phyloP scores from a whole-genome alignment of 768 basidiomycete genomes.

The Boletus bicolor region DNA sequence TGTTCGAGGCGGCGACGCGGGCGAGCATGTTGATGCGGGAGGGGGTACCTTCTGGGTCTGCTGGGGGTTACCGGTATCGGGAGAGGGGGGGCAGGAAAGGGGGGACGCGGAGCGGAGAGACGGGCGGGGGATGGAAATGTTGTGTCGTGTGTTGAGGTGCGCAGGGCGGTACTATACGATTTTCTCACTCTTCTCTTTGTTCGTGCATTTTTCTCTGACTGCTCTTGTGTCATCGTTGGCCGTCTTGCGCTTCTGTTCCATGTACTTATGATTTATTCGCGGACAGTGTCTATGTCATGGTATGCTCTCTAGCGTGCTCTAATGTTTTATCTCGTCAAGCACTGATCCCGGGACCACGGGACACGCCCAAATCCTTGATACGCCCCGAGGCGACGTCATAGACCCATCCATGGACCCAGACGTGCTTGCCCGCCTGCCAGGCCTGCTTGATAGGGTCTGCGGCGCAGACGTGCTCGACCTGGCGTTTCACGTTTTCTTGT shows the following conservation, averaged over 20 bases:
- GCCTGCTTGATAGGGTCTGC: slow-evolving; percentile 44
- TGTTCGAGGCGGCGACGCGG: slow-evolving; percentile 95
- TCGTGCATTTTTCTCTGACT: not conserved
- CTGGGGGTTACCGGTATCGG: slow-evolving; percentile 48
- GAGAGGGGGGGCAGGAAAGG: slow-evolving; percentile 32
- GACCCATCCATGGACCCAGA: slow-evolving; percentile 72
- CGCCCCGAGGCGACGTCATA: slow-evolving; percentile 61
- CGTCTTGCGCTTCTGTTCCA: not conserved
- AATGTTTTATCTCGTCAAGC: not conserved
- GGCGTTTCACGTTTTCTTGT: slow-evolving; percentile 56
- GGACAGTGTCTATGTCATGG: slow-evolving; percentile 15
- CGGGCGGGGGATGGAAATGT: slow-evolving; percentile 50
- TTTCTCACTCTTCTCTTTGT: not conserved
- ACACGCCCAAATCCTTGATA: slow-evolving; percentile 56
- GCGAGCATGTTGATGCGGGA: slow-evolving; percentile 96
- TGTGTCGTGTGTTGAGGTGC: slow-evolving; percentile 60
- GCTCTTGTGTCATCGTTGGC: not conserved
- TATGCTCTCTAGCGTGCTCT: too few relatives aligned
- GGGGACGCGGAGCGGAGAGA: slow-evolving; percentile 40
- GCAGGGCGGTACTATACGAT: not conserved
- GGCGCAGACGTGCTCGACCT: slow-evolving; percentile 50
- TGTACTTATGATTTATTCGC: slow-evolving; percentile 10
- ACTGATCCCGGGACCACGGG: slow-evolving; percentile 18
- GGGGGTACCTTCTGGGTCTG: slow-evolving; percentile 57
- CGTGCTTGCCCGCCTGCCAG: slow-evolving; percentile 39